Evolutionary conservation across 1,284 basidiomycete species (phyloP).

Genomic region (Ustilago esculenta): DNA sequence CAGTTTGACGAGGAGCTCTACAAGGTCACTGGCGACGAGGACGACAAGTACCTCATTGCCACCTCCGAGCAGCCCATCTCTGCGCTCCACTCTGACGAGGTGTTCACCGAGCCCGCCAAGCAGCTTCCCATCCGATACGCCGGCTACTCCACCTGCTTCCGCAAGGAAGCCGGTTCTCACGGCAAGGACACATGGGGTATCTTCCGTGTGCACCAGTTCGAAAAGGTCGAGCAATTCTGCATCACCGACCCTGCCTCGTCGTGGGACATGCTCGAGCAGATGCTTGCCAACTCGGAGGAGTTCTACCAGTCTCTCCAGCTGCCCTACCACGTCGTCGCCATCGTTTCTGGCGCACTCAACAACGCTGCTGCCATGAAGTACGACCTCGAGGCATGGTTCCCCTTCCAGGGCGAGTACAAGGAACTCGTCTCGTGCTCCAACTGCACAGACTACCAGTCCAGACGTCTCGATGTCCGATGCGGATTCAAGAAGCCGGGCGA

Average conservation of each 20-base stretch:
- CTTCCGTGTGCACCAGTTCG: constrained; percentile 99
- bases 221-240: constrained; percentile 96
- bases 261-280: constrained; percentile 90
- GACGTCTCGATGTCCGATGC: constrained; percentile 62
- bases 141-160: constrained; percentile 90
- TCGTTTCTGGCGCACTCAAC: constrained; percentile 95
- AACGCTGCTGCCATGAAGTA: constrained; percentile 96
- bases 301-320: constrained; percentile 95
- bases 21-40: constrained; percentile 87
- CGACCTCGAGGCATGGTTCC: constrained; percentile 99
- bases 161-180: constrained; percentile 96
- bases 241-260: constrained; percentile 86
- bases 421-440: constrained; percentile 73
- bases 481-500: constrained; percentile 66
- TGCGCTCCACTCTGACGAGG: constrained; percentile 92
- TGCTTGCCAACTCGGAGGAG: constrained; percentile 87
- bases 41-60: constrained; percentile 98
- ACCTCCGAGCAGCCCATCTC: constrained; percentile 99
- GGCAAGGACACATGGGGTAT: constrained; percentile 99
- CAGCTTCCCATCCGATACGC: constrained; percentile 86
- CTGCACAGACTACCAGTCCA: constrained; percentile 69
- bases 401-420: constrained; percentile 95
- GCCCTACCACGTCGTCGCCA: constrained; percentile 91
- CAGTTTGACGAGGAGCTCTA: constrained; percentile 99
- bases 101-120: constrained; percentile 90